Evolutionary conservation across 345 rosid species (phyloP).

Genomic region (Eucalyptus caleyi): DNA sequence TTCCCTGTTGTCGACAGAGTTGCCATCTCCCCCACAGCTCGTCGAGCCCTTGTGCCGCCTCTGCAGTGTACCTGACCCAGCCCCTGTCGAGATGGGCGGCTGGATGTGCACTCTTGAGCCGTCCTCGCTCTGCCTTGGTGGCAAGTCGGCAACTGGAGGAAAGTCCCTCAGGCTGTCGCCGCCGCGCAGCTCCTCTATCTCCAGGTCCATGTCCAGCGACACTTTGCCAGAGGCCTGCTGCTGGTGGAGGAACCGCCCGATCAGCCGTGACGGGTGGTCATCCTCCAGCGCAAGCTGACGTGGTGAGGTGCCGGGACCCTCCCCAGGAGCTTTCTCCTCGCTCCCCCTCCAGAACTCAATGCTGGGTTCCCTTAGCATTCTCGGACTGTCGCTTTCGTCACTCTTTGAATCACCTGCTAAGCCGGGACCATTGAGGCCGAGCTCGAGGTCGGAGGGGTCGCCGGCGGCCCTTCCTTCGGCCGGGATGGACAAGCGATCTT

Average conservation of each 20-base stretch:
- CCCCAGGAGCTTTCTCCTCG: background rate
- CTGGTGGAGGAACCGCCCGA: slow-evolving; percentile 55
- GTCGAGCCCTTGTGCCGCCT: background rate
- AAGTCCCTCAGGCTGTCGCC: slow-evolving; percentile 19
- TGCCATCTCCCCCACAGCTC: background rate
- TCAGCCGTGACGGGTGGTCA: slow-evolving; percentile 71
- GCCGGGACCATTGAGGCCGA: background rate
- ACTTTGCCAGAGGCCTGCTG: slow-evolving; percentile 67
- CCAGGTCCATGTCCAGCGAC: slow-evolving; percentile 64
- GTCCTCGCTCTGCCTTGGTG: slow-evolving; percentile 17
- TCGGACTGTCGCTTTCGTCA: background rate
- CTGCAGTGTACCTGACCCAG: background rate
- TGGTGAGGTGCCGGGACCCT: slow-evolving; percentile 19
- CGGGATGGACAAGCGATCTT: background rate
- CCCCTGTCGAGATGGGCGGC: background rate
- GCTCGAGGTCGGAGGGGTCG: background rate
- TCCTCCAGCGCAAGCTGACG: background rate
- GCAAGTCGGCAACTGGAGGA: background rate
- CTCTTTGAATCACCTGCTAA: no score
- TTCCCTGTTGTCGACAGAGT: background rate
- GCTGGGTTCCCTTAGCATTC: background rate
- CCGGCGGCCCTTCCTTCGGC: background rate
- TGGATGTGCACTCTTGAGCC: background rate
- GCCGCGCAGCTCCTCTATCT: slow-evolving; percentile 48
- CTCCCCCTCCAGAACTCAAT: background rate